Evolutionary conservation across 176 grass and related monocot genomes (phyloP).

Genomic region (Pontederia paniculata): DNA sequence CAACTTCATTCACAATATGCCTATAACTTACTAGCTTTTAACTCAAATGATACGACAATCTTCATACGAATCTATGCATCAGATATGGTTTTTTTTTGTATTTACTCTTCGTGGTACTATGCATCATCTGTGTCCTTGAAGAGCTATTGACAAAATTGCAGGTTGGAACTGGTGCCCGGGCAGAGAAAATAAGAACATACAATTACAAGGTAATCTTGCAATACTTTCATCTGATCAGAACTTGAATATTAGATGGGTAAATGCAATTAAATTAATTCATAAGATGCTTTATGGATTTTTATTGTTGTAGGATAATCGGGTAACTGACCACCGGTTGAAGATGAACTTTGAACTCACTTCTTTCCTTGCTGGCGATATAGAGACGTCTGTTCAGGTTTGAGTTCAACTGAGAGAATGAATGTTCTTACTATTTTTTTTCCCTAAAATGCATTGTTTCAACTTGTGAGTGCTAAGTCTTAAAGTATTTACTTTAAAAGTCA

Average conservation of each 20-base stretch:
- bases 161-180: constrained; percentile 83
- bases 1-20: too few species aligned
- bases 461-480: neutral
- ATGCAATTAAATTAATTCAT: neutral
- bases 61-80: too few species aligned
- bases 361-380: constrained; percentile 83
- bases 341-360: constrained; percentile 75
- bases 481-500: too few species aligned
- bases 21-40: too few species aligned
- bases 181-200: constrained; percentile 95
- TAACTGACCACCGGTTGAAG: constrained; percentile 83
- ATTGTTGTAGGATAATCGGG: constrained; percentile 72
- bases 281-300: constrained; percentile 7
- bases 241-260: neutral
- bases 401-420: neutral
- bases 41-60: too few species aligned
- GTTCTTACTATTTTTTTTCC: neutral
- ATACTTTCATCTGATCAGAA: neutral
- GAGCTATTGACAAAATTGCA: constrained; percentile 31
- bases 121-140: neutral
- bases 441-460: neutral
- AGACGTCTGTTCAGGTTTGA: constrained; percentile 61
- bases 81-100: too few species aligned
- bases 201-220: constrained; percentile 65
- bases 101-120: neutral